Percentiles rank a stretch among this genome's conserved stretches.
These are phyloP conservation scores for Linanthus parryae DNA, from an alignment of 148 eudicot genomes.

Conservation along the genomic window DNA sequence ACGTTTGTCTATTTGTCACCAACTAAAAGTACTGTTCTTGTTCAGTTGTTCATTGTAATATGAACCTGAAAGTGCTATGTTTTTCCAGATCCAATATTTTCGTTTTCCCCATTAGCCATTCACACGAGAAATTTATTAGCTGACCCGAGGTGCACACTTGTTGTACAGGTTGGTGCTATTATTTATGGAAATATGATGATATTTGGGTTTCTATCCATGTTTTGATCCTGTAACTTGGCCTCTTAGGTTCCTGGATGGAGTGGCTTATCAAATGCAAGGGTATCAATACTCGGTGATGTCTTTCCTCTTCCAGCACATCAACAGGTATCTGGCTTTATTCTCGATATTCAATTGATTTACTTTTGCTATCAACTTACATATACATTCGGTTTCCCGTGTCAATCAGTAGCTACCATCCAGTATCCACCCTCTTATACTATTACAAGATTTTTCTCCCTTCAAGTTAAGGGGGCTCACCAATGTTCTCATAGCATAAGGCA, in stretches of 20 bases:
- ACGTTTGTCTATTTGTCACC: too few species aligned
- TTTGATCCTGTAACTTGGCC: too few species aligned
- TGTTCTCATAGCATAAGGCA: too few species aligned
- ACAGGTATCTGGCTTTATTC: slow-evolving; percentile 47
- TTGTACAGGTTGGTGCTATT: slow-evolving; percentile 70
- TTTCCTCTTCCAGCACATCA: slow-evolving; percentile 79
- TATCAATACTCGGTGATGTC: slow-evolving; percentile 92
- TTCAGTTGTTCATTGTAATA: not conserved
- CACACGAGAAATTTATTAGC: slow-evolving; percentile 91
- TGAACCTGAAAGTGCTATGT: not conserved
- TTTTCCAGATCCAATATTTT: slow-evolving; percentile 90
- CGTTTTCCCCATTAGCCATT: slow-evolving; percentile 96
- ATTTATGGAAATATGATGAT: slow-evolving; percentile 7
- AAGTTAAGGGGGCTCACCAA: too few species aligned
- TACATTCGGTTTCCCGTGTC: too few species aligned
- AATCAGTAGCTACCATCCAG: too few species aligned
- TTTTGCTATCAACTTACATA: too few species aligned
- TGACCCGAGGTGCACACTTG: slow-evolving; percentile 92
- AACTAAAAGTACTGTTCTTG: not conserved
- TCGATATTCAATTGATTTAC: not conserved
- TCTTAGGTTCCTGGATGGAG: slow-evolving; percentile 98
- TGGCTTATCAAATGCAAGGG: slow-evolving; percentile 98
- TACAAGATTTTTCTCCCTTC: too few species aligned
- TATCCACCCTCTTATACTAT: too few species aligned
- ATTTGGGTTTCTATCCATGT: too few species aligned